phyloP scores from a whole-genome alignment of 2,329 filamentous ascomycete species.

The Dothidotthia symphoricarpi region DNA sequence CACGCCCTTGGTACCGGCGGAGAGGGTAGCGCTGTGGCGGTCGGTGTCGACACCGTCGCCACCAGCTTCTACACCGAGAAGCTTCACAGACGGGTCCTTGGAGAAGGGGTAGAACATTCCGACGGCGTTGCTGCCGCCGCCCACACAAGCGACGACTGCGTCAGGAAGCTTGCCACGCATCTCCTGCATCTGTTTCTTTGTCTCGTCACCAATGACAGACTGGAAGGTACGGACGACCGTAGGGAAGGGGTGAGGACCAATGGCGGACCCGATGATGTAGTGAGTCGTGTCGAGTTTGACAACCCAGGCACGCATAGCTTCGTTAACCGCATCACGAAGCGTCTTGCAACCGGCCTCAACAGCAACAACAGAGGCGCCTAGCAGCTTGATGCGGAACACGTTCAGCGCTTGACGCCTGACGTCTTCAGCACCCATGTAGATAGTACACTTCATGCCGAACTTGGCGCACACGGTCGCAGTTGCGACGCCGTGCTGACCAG shows the following conservation, averaged over 20 bases:
- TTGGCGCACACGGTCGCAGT: conserved; percentile 97
- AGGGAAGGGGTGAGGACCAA: conserved; percentile 96
- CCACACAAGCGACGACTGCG: conserved; percentile 93
- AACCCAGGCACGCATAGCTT: conserved; percentile 92
- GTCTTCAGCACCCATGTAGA: conserved; percentile 98
- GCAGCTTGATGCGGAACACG: conserved; percentile 96
- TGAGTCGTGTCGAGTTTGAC: conserved; percentile 89
- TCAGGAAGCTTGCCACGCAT: conserved; percentile 87
- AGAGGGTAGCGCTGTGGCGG: conserved; percentile 83
- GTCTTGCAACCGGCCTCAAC: conserved; percentile 83
- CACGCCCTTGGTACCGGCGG: conserved; percentile 84
- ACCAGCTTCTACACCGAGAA: conserved; percentile 91
- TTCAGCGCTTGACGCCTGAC: conserved; percentile 94
- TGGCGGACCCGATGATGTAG: conserved; percentile 97
- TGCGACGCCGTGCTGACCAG: conserved; percentile 95
- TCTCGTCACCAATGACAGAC: conserved; percentile 92
- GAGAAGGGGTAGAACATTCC: conserved; percentile 99
- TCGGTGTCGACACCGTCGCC: conserved; percentile 86
- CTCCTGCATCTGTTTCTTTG: conserved; percentile 84
- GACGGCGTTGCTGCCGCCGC: conserved; percentile 89
- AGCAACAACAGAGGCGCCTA: conserved; percentile 87
- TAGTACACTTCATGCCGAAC: conserved; percentile 96
- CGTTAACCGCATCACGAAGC: conserved; percentile 73
- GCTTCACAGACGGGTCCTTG: conserved; percentile 77
- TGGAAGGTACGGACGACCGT: conserved; percentile 98